phyloP scores from a whole-genome alignment of 2,329 filamentous ascomycete genomes.

The Scleromitrula shiraiana region DNA sequence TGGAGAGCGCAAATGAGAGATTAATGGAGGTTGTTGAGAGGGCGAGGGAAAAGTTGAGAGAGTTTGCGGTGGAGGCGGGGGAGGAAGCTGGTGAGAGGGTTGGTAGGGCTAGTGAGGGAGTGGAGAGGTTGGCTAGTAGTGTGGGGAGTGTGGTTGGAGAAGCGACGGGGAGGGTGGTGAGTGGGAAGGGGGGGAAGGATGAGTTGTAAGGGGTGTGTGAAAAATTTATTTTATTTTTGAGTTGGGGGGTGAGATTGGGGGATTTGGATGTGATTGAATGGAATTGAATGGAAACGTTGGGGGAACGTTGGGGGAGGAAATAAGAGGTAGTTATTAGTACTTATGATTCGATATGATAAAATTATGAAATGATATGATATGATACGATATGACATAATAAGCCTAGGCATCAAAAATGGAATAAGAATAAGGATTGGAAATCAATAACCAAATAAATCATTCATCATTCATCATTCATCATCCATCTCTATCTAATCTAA shows the following conservation, averaged over 20 bases:
- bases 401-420: neutral
- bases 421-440: too few species aligned
- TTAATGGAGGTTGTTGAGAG: constrained; percentile 24
- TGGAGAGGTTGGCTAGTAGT: constrained; percentile 39
- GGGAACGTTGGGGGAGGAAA: too few species aligned
- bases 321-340: too few species aligned
- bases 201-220: too few species aligned
- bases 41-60: constrained; percentile 23
- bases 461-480: too few species aligned
- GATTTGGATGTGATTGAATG: neutral
- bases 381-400: neutral
- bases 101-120: constrained; percentile 33
- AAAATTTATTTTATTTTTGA: too few species aligned
- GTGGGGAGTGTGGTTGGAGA: constrained; percentile 34
- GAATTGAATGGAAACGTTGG: neutral
- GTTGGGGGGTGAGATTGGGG: neutral
- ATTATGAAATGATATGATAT: neutral
- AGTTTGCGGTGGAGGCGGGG: constrained; percentile 21
- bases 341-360: too few species aligned
- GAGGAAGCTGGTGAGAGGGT: constrained; percentile 30
- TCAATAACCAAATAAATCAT: too few species aligned
- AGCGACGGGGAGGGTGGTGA: constrained; percentile 27
- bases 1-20: constrained; percentile 26
- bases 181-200: constrained; percentile 34
- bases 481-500: too few species aligned